Evolutionary conservation across 257 asterid species (phyloP), one percentile per base, ranked within the genome.

Genomic region (Solanum lycopersicoides): DNA sequence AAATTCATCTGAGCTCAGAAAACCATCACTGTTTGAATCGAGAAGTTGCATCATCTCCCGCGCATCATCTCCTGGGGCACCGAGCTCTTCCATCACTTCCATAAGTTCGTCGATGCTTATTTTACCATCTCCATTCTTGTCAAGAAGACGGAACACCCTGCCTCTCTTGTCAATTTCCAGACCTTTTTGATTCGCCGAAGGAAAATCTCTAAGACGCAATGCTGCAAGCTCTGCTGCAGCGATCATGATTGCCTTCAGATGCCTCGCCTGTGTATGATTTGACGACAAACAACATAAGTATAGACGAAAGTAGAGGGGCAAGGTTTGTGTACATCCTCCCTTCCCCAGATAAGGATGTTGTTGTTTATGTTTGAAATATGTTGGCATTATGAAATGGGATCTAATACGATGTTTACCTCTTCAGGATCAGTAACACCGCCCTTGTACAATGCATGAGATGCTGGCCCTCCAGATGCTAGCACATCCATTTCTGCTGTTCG

Each of bases 161-260:
- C 93, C 93, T 84, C 95, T 91, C 83, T 73, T 88, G 88, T 94
- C 96, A 88, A 87, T 89, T 75, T 91, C 97, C 45, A 91, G 89
- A 88, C 89, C 88, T 88, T 88, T 91, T 37, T 87, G 94, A 90
- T 91, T 93, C 34, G 89, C 75, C 63, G 94, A 93, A 50, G 98
- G 98, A 86, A 95, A 91, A 92, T 95, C 98, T 89, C 92, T 90
- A 63, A 96, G 93, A 59, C 98, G 98, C 89, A 93, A 25, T 35
- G 98, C 98, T 63, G 98, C 98, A 90, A 97, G 92, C 90, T 95
- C 99, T 86, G 98, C 98, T 50, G 98, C 98, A 88, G 98, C 99
- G 94, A 97, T 92, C 99, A 97, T 97, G 82, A 97, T 95, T 56
- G 95, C 96, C 95, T 97, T 97, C 56, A 95, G 93, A 83, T 95